These are phyloP conservation scores for Pleurotus platypus DNA, from an alignment of 768 basidiomycete species.

Conservation along the genomic window DNA sequence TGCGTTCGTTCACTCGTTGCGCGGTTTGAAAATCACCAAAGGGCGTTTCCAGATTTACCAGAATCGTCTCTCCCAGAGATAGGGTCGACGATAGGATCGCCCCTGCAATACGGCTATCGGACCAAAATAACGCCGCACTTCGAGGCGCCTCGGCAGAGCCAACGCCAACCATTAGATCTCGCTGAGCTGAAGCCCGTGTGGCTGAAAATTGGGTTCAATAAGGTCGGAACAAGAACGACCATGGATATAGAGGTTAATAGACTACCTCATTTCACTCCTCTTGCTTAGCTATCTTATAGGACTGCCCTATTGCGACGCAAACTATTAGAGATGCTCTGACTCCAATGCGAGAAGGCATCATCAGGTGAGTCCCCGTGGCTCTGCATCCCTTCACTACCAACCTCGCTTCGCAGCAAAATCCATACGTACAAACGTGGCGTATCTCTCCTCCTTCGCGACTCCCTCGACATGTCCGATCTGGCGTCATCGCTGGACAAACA, in stretches of 20 bases:
- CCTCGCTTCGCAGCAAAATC: slow-evolving; percentile 53
- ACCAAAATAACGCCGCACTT: slow-evolving; percentile 99
- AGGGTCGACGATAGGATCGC: slow-evolving; percentile 77
- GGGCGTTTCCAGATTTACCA: slow-evolving; percentile 43
- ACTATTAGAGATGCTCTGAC: slow-evolving; percentile 69
- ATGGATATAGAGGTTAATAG: slow-evolving; percentile 84
- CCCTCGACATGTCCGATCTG: slow-evolving; percentile 39
- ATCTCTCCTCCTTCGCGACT: slow-evolving; percentile 88
- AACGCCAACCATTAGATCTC: slow-evolving; percentile 13
- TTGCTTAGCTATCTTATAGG: slow-evolving; percentile 37
- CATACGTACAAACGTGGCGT: slow-evolving; percentile 82
- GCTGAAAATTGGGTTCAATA: slow-evolving; percentile 88
- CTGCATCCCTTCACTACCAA: not conserved
- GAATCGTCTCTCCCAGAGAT: slow-evolving; percentile 58
- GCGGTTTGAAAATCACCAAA: slow-evolving; percentile 6
- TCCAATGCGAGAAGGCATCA: slow-evolving; percentile 60
- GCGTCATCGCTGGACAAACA: slow-evolving; percentile 49
- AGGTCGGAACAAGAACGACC: slow-evolving; percentile 65
- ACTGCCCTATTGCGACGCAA: slow-evolving; percentile 88
- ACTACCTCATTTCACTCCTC: not conserved
- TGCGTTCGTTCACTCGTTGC: slow-evolving; percentile 17
- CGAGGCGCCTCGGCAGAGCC: slow-evolving; percentile 57
- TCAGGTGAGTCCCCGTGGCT: slow-evolving; percentile 44
- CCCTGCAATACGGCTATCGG: slow-evolving; percentile 86
- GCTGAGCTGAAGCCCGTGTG: slow-evolving; percentile 49